A percentile compares a stretch with the other conserved stretches of the same genome.
phyloP scores from a whole-genome alignment of 2,329 filamentous ascomycete genomes.

The Arthrinium puccinioides region DNA sequence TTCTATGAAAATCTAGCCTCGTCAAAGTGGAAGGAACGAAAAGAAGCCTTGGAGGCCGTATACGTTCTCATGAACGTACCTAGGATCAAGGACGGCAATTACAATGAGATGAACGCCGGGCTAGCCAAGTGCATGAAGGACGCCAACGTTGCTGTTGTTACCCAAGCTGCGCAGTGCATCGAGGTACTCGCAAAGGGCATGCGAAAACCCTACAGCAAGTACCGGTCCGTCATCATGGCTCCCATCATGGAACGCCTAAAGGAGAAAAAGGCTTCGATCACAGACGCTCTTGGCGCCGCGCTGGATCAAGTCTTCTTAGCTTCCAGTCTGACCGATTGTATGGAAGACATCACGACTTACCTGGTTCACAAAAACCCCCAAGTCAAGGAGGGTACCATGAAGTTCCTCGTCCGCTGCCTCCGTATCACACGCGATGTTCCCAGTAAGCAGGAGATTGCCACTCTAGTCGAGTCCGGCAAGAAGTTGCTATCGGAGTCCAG shows the following conservation, averaged over 20 bases:
- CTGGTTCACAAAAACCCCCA: conserved; percentile 94
- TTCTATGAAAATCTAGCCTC: conserved; percentile 80
- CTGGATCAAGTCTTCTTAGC: conserved; percentile 63
- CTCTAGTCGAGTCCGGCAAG: conserved; percentile 81
- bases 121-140: conserved; percentile 98
- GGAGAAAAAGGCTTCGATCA: conserved; percentile 87
- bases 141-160: conserved; percentile 92
- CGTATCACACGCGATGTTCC: conserved; percentile 79
- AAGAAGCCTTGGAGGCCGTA: conserved; percentile 83
- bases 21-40: conserved; percentile 97
- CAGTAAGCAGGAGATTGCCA: conserved; percentile 72
- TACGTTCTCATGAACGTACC: conserved; percentile 73
- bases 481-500: conserved; percentile 87
- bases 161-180: conserved; percentile 86
- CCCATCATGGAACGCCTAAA: conserved; percentile 94
- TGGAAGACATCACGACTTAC: conserved; percentile 85
- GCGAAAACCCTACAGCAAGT: conserved; percentile 69
- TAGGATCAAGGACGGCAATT: conserved; percentile 85
- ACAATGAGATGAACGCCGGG: conserved; percentile 72
- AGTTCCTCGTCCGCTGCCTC: conserved; percentile 84
- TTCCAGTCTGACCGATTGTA: conserved; percentile 71
- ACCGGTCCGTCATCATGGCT: conserved; percentile 72
- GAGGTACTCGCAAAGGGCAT: conserved; percentile 84
- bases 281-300: conserved; percentile 80
- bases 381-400: conserved; percentile 91